phyloP scores from a whole-genome alignment of 176 grass and related monocot genomes.

The Oropetium thomaeum region DNA sequence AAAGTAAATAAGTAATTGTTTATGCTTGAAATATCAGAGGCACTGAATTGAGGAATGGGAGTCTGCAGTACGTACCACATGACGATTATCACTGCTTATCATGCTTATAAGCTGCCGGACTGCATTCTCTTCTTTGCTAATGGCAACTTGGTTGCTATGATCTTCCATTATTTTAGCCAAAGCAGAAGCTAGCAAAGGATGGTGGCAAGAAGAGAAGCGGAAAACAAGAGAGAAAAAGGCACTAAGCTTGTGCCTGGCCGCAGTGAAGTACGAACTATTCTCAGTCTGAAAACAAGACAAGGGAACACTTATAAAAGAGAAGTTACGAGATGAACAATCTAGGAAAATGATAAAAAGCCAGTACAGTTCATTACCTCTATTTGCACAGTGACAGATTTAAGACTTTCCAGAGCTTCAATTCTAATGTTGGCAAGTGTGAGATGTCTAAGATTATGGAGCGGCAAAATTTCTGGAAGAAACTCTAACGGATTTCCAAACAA shows the following conservation, averaged over 20 bases:
- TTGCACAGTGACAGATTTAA: slow-evolving; percentile 86
- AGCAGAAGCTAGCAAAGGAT: slow-evolving; percentile 94
- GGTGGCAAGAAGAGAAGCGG: slow-evolving; percentile 97
- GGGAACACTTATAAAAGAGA: slow-evolving; percentile 15
- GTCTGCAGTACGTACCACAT: slow-evolving; percentile 59
- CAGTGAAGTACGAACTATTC: slow-evolving; percentile 84
- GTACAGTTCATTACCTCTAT: slow-evolving; percentile 71
- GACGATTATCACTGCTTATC: slow-evolving; percentile 92
- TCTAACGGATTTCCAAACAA: slow-evolving; percentile 97
- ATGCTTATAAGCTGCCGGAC: slow-evolving; percentile 91
- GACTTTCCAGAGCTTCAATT: slow-evolving; percentile 90
- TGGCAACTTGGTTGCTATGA: slow-evolving; percentile 69
- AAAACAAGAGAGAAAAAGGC: slow-evolving; percentile 97
- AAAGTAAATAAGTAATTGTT: not conserved
- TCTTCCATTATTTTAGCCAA: slow-evolving; percentile 96
- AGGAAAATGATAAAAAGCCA: slow-evolving; percentile 17
- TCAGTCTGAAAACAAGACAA: slow-evolving; percentile 72
- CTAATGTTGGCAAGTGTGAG: slow-evolving; percentile 97
- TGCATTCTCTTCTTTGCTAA: slow-evolving; percentile 97
- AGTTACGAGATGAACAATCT: slow-evolving; percentile 23
- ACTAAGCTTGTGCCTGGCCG: slow-evolving; percentile 89
- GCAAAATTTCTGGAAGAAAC: slow-evolving; percentile 98
- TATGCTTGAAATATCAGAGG: slow-evolving; percentile 6
- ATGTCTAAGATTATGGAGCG: slow-evolving; percentile 86
- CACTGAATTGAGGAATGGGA: not conserved